phyloP scores from a whole-genome alignment of 345 rosid species.

The Arabis alpina region DNA sequence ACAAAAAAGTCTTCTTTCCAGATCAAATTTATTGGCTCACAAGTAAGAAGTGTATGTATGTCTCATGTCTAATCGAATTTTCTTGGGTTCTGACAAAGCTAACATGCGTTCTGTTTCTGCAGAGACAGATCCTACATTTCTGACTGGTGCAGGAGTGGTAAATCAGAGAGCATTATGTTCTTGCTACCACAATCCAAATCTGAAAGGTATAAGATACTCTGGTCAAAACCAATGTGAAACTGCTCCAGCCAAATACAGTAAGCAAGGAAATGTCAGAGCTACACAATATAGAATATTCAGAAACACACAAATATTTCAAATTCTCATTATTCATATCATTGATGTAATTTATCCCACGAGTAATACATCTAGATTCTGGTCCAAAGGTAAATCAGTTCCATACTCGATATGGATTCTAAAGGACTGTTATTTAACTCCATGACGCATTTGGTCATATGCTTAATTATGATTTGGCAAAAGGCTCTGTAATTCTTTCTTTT shows the following conservation, averaged over 20 bases:
- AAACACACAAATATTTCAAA: neutral
- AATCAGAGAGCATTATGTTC: slow-evolving; percentile 37
- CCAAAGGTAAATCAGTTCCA: slow-evolving; percentile 33
- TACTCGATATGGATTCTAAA: neutral
- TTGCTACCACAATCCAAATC: slow-evolving; percentile 37
- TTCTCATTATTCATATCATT: slow-evolving; percentile 33
- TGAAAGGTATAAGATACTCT: slow-evolving; percentile 41
- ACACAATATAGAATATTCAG: slow-evolving; percentile 4
- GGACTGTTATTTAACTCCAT: slow-evolving; percentile 1
- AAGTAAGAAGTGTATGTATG: slow-evolving; percentile 10
- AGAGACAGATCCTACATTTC: slow-evolving; percentile 29
- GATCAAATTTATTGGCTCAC: slow-evolving; percentile 30
- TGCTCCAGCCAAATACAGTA: slow-evolving; percentile 43
- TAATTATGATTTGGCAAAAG: neutral
- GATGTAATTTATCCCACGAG: slow-evolving; percentile 27
- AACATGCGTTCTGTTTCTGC: slow-evolving; percentile 16
- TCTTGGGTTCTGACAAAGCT: slow-evolving; percentile 35
- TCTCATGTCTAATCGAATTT: slow-evolving; percentile 25
- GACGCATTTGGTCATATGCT: neutral
- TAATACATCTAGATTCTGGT: slow-evolving; percentile 17
- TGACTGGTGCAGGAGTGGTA: slow-evolving; percentile 16
- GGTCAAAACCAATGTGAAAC: slow-evolving; percentile 23
- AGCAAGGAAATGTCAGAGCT: neutral
- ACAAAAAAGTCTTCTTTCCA: slow-evolving; percentile 25
- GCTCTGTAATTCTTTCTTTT: neutral